Evolutionary conservation across 768 basidiomycete genomes (phyloP).

Genomic region (Russula olivacea): DNA sequence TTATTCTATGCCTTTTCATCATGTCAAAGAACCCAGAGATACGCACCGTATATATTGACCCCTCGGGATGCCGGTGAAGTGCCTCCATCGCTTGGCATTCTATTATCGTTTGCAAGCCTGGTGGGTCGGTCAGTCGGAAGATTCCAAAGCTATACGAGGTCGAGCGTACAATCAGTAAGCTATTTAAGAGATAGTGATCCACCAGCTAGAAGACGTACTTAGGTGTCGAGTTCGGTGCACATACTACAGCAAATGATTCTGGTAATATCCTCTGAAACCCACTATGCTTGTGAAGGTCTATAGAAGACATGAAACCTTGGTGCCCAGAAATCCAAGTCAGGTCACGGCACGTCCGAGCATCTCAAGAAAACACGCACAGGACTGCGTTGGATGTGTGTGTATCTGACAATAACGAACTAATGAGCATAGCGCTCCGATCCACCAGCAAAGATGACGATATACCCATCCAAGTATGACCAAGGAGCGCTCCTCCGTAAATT

Average conservation of each 20-base stretch:
- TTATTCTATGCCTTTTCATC: neutral
- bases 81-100: slow-evolving; percentile 63
- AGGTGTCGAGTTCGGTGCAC: slow-evolving; percentile 73
- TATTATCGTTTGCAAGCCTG: slow-evolving; percentile 67
- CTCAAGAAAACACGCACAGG: slow-evolving; percentile 44
- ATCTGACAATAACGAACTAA: slow-evolving; percentile 46
- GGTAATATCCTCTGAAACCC: slow-evolving; percentile 86
- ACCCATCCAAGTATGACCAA: slow-evolving; percentile 92
- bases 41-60: slow-evolving; percentile 81
- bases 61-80: slow-evolving; percentile 81
- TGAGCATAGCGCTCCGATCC: slow-evolving; percentile 1
- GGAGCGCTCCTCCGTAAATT: slow-evolving; percentile 74
- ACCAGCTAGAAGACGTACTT: slow-evolving; percentile 41
- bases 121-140: slow-evolving; percentile 85
- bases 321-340: slow-evolving; percentile 7
- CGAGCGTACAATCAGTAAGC: neutral
- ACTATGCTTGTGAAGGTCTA: slow-evolving; percentile 87
- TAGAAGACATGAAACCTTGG: slow-evolving; percentile 87
- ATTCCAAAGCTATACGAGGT: slow-evolving; percentile 61
- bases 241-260: slow-evolving; percentile 90
- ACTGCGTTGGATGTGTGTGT: slow-evolving; percentile 87
- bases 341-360: neutral
- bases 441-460: slow-evolving; percentile 29
- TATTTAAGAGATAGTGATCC: neutral
- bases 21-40: neutral